phyloP scores from a whole-genome alignment of 169 alveolate genomes.

The Cryptosporidium baileyi region DNA sequence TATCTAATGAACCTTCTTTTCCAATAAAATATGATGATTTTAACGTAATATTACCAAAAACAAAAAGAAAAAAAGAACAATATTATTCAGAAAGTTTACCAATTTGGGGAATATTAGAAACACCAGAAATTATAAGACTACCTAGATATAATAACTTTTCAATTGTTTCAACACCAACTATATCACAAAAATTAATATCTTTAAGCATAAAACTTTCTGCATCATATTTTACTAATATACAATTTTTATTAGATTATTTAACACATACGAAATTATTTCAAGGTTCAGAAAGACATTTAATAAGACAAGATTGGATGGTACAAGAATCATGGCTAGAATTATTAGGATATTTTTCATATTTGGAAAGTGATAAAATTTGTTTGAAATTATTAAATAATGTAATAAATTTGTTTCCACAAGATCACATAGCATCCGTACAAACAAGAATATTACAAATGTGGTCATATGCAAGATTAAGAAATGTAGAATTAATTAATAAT shows the following conservation, averaged over 20 bases:
- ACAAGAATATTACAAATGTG: slow-evolving; percentile 52
- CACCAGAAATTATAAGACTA: slow-evolving; percentile 46
- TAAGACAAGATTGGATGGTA: slow-evolving; percentile 61
- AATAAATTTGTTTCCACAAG: slow-evolving; percentile 41
- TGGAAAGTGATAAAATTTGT: slow-evolving; percentile 18
- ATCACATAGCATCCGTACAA: slow-evolving; percentile 37
- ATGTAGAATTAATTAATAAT: background rate
- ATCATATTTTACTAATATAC: slow-evolving; percentile 43
- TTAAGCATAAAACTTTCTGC: slow-evolving; percentile 60
- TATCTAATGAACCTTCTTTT: slow-evolving; percentile 20
- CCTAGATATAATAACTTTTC: slow-evolving; percentile 67
- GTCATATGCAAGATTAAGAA: slow-evolving; percentile 49
- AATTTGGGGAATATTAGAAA: slow-evolving; percentile 55
- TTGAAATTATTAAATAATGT: background rate
- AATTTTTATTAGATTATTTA: slow-evolving; percentile 39
- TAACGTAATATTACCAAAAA: slow-evolving; percentile 11
- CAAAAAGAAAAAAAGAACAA: slow-evolving; percentile 31
- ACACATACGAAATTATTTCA: slow-evolving; percentile 27
- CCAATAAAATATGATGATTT: slow-evolving; percentile 59
- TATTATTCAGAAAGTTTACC: slow-evolving; percentile 65
- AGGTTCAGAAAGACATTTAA: slow-evolving; percentile 61
- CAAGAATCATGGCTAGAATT: slow-evolving; percentile 65
- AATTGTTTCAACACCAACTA: slow-evolving; percentile 64
- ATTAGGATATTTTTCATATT: slow-evolving; percentile 32
- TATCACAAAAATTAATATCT: slow-evolving; percentile 57